Evolutionary conservation across 371 early-diverging fungal genomes (phyloP), one percentile per base, ranked within the genome.

Genomic region (Mortierella sp.): DNA sequence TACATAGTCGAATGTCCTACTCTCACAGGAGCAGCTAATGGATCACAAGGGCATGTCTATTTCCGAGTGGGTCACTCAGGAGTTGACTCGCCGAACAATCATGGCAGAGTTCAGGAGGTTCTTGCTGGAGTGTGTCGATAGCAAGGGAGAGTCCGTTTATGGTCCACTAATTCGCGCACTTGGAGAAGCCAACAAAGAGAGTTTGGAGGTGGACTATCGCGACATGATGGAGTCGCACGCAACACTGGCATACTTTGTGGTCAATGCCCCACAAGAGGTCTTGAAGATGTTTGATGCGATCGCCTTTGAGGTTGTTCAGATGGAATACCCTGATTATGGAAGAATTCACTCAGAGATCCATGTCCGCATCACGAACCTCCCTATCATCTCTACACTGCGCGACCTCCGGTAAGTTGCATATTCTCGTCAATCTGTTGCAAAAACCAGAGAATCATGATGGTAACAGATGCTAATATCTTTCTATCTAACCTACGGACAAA

Each of bases 311-410:
- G 96, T 97, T 0, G 97, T 98, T 0, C 80, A 91, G 62, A 82
- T 92, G 64, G 92, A 92, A 67, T 99, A 96, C 82, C 96, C 95
- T 15, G 93, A 96, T 68, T 99, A 99, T 79, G 94, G 93, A 60
- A 83, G 91, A 43, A 95, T 97, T 81, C 94, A 97, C 60, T 87
- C 91, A n/a, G 97, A 97, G 72, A 93, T 99, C 50, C 96, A 97
- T 82, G 96, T 98, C 60, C 91, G 99, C 43, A 95, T 99, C 60
- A 89, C 95, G 5, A 95, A 97, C 66, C 83, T 99, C 28, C 99
- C 99, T 1, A 87, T 93, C 7, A 81, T 90, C 55, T 93, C 94
- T 66, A 92, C 92, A 18, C 87, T 99, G 43, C 91, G 99, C 67
- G 95, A 96, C 47, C 87, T 99, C 72, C 89, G 99, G 87, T 93